Evolutionary conservation across 75 land plant genomes (phyloP).

Genomic region (Cunninghamia lanceolata): DNA sequence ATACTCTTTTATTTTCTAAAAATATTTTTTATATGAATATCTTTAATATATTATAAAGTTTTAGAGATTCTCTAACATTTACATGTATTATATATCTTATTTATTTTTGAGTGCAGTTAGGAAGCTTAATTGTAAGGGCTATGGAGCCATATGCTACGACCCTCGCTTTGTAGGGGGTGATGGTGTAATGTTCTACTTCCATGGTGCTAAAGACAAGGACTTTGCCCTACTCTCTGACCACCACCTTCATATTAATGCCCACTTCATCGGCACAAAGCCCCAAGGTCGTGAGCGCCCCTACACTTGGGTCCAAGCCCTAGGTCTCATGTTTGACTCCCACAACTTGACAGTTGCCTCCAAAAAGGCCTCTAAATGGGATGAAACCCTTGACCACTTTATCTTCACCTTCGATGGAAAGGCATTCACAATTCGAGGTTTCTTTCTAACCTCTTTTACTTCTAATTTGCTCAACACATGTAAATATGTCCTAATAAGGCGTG

Average conservation of each 20-base stretch:
- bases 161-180: slow-evolving; percentile 27
- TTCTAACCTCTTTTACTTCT: too few species aligned
- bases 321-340: slow-evolving; percentile 37
- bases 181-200: slow-evolving; percentile 41
- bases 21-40: too few species aligned
- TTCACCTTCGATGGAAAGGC: slow-evolving; percentile 33
- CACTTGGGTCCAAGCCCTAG: slow-evolving; percentile 60
- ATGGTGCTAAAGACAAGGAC: slow-evolving; percentile 18
- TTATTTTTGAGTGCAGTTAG: slow-evolving; percentile 5
- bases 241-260: slow-evolving; percentile 33
- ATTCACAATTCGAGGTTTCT: slow-evolving; percentile 6
- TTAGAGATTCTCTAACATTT: too few species aligned
- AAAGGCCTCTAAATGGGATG: slow-evolving; percentile 18
- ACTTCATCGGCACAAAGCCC: slow-evolving; percentile 38
- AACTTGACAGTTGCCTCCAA: slow-evolving; percentile 17
- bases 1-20: too few species aligned
- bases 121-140: slow-evolving; percentile 24
- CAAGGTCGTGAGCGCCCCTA: slow-evolving; percentile 33
- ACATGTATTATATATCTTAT: neutral
- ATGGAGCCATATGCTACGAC: slow-evolving; percentile 23
- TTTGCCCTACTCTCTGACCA: slow-evolving; percentile 25
- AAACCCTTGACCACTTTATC: slow-evolving; percentile 12
- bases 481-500: too few species aligned
- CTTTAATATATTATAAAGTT: too few species aligned
- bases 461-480: too few species aligned